Conservation (phyloP, 768 basidiomycete genomes). For the Antrodiella citrinella region DNA sequence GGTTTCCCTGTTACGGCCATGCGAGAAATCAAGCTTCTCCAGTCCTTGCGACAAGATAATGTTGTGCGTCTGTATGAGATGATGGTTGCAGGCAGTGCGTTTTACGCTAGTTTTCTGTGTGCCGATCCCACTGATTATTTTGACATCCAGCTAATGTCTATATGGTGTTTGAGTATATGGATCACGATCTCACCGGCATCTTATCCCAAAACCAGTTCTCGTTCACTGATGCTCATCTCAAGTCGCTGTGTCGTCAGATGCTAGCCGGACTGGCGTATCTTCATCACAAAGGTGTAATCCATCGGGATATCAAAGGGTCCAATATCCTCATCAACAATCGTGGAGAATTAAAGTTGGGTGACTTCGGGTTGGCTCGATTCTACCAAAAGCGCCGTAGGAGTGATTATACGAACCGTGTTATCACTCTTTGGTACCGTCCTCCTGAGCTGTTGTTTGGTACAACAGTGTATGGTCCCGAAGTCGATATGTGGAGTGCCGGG, state of each 20-base stretch:
- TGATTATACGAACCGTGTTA: conserved; percentile 99
- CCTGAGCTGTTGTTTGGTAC: conserved; percentile 93
- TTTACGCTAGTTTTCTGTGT: background rate
- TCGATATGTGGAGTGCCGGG: conserved; percentile 99
- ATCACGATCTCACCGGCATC: conserved; percentile 94
- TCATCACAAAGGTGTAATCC: conserved; percentile 92
- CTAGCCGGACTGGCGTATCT: conserved; percentile 90
- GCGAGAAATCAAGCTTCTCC: conserved; percentile 96
- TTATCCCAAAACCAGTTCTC: conserved; percentile 83
- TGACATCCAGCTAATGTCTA: conserved; percentile 72
- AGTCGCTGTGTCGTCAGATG: conserved; percentile 95
- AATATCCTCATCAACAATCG: conserved; percentile 91
- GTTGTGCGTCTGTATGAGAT: conserved; percentile 90
- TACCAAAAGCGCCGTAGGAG: conserved; percentile 85
- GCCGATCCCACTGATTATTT: conserved; percentile 5
- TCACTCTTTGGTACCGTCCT: conserved; percentile 97
- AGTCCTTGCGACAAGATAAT: conserved; percentile 84
- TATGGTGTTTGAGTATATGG: conserved; percentile 99
- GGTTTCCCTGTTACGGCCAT: conserved; percentile 99
- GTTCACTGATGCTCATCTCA: conserved; percentile 84
- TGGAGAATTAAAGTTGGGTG: conserved; percentile 92
- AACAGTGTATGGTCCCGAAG: conserved; percentile 93
- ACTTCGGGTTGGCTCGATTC: conserved; percentile 95
- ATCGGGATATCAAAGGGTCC: conserved; percentile 98
- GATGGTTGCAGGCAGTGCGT: conserved; percentile 94